Conservation (phyloP, 805 yeast species). For the Spathaspora passalidarum region DNA sequence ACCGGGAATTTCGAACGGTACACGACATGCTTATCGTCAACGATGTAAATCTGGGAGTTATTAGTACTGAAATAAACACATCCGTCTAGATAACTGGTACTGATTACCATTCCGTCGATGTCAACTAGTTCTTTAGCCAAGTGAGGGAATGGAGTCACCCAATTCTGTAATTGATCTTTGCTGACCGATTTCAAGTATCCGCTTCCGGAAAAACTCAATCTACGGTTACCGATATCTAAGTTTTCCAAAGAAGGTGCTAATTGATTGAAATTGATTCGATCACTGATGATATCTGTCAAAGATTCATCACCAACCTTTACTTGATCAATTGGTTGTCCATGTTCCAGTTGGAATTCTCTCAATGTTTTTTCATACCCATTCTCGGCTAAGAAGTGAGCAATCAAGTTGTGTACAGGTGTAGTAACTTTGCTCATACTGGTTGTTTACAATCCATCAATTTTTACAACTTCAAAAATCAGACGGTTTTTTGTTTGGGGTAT, state of each 20-base stretch:
- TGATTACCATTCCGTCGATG: constrained; percentile 25
- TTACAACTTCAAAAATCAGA: no score
- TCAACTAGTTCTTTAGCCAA: constrained; percentile 6
- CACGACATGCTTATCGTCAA: constrained; percentile 15
- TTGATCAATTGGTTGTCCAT: constrained; percentile 31
- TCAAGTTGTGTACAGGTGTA: constrained; percentile 25
- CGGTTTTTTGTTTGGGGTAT: no score
- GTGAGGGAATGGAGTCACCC: constrained; percentile 33
- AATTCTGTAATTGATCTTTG: constrained; percentile 15
- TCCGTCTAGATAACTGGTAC: constrained; percentile 11
- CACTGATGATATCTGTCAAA: constrained; percentile 37
- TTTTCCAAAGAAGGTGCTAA: constrained; percentile 9
- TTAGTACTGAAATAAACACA: constrained; percentile 18
- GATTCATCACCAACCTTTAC: constrained; percentile 26
- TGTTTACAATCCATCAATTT: no score
- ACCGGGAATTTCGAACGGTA: constrained; percentile 17
- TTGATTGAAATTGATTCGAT: constrained; percentile 28
- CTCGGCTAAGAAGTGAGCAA: constrained; percentile 60
- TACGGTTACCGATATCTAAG: constrained; percentile 3
- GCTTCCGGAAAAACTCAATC: not conserved
- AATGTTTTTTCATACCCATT: constrained; percentile 48
- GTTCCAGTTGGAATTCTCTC: constrained; percentile 45
- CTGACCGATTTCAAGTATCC: constrained; percentile 11
- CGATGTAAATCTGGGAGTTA: constrained; percentile 15
- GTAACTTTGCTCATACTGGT: constrained; percentile 1